Evolutionary conservation across 257 asterid species (phyloP), one percentile per base, ranked within the genome.

Genomic region (Salvia splendens): DNA sequence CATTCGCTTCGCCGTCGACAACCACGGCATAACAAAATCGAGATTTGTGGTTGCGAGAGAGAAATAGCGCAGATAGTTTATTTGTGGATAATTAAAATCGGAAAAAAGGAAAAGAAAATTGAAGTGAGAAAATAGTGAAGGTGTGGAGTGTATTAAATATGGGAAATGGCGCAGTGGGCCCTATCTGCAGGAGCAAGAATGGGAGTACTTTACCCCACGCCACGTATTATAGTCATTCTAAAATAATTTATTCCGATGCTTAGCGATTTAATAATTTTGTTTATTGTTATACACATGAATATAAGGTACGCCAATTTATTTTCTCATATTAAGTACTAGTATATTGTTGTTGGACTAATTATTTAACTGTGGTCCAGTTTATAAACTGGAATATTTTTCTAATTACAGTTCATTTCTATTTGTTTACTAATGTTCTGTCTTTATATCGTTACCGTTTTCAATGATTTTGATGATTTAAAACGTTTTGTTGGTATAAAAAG

Each of bases 101-200:
- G n/a, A n/a, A 1, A 24, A 24, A 24, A 24, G 30, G 30, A 24
- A 24, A 24, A 24, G 30, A 24, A 24, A 24, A 24, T 24, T 24
- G 30, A 24, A 24, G 30, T 24, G 30, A 24, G 30, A 3, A 24
- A 24, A 24, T 24, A 24, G 30, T 3, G 32, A 15, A 43, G 32
- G 56, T 63, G 76, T 72, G 77, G 59, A 55, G 65, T 47, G 8
- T 47, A 55, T 72, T 45, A 72, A 47, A 0, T 64, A 64, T 60
- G 16, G 5, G 38, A 12, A 33, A 69, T n/a, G 33, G 57, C 30
- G 30, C 30, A 24, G 30, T 24, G 30, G 64, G 36, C 6, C 48
- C 30, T 24, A 24, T 24, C 30, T 24, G 30, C 30, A 24, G 30
- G 30, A 24, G 30, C 30, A 24, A 24, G 30, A 33, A 1, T 16